These are phyloP conservation scores for Trichoderma endophyticum DNA, from an alignment of 2,329 filamentous ascomycete genomes.

Conservation along the genomic window DNA sequence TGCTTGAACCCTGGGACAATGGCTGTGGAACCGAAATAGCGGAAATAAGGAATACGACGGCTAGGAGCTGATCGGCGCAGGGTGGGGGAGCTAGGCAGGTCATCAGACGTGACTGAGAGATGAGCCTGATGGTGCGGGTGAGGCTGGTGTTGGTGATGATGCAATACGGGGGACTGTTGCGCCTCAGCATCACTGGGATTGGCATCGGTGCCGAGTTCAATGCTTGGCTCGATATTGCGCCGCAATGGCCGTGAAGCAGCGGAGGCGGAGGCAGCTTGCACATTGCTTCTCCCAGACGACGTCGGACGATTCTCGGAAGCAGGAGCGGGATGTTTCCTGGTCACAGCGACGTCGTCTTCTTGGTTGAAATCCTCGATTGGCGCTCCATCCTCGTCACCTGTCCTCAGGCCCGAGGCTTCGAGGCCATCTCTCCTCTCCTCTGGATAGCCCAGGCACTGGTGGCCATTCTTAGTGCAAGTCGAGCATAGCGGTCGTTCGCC, in stretches of 20 bases:
- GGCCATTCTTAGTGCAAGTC: slow-evolving; percentile 69
- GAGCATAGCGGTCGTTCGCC: slow-evolving; percentile 70
- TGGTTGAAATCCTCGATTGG: slow-evolving; percentile 1
- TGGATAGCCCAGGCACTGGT: slow-evolving; percentile 65
- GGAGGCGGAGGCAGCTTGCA: background rate
- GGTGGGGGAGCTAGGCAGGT: slow-evolving; percentile 39
- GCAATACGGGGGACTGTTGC: slow-evolving; percentile 17
- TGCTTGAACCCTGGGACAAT: slow-evolving; percentile 92
- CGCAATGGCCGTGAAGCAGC: background rate
- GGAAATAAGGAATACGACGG: slow-evolving; percentile 78
- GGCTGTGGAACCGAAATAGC: slow-evolving; percentile 86
- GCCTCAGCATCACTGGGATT: slow-evolving; percentile 24
- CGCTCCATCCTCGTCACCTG: slow-evolving; percentile 20
- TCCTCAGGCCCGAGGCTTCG: slow-evolving; percentile 26
- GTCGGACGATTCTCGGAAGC: background rate
- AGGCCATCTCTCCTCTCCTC: slow-evolving; percentile 49
- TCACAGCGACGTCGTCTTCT: slow-evolving; percentile 6
- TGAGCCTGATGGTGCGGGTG: slow-evolving; percentile 8
- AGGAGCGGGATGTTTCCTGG: background rate
- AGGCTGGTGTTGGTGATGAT: slow-evolving; percentile 12
- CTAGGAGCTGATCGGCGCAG: slow-evolving; percentile 49
- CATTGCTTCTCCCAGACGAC: slow-evolving; percentile 5
- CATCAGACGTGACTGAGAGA: slow-evolving; percentile 23
- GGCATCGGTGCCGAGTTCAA: slow-evolving; percentile 27
- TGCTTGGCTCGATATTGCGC: slow-evolving; percentile 4